Conservation (phyloP, 2,329 filamentous ascomycete genomes). For the Ophiocordyceps robertsii region DNA sequence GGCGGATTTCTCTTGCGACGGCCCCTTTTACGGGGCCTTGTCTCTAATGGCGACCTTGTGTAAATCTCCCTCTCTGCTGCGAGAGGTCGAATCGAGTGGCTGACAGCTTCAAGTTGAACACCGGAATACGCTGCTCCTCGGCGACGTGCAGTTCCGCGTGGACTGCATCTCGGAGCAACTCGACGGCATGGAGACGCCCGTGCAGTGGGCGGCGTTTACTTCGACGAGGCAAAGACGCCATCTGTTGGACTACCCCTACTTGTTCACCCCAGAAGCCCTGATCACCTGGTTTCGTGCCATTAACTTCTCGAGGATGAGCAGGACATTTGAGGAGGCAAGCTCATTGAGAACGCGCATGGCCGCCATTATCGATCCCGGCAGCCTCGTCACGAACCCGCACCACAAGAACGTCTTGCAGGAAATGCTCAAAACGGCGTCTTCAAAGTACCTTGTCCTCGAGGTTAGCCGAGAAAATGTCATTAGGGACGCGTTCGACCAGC, state of each 20-base stretch:
- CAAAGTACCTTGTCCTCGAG: slow-evolving; percentile 57
- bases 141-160: slow-evolving; percentile 57
- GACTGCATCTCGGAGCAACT: slow-evolving; percentile 65
- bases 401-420: slow-evolving; percentile 50
- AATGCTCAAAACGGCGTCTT: slow-evolving; percentile 51
- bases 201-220: slow-evolving; percentile 52
- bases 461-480: slow-evolving; percentile 56
- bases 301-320: slow-evolving; percentile 78
- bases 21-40: slow-evolving; percentile 64
- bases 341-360: slow-evolving; percentile 42
- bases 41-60: slow-evolving; percentile 60
- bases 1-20: slow-evolving; percentile 54
- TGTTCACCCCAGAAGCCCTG: slow-evolving; percentile 61
- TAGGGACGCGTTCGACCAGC: slow-evolving; percentile 66
- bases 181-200: slow-evolving; percentile 61
- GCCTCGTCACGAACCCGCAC: slow-evolving; percentile 39
- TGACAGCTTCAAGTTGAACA: slow-evolving; percentile 38
- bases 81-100: not conserved
- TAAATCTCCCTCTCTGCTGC: slow-evolving; percentile 26
- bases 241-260: slow-evolving; percentile 65
- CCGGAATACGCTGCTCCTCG: slow-evolving; percentile 49
- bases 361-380: slow-evolving; percentile 39
- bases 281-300: slow-evolving; percentile 79
- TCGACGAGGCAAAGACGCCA: slow-evolving; percentile 54
- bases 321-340: slow-evolving; percentile 57